These are phyloP conservation scores for Evansstolkia leycettana DNA, from an alignment of 495 filamentous ascomycete genomes.

Conservation along the genomic window DNA sequence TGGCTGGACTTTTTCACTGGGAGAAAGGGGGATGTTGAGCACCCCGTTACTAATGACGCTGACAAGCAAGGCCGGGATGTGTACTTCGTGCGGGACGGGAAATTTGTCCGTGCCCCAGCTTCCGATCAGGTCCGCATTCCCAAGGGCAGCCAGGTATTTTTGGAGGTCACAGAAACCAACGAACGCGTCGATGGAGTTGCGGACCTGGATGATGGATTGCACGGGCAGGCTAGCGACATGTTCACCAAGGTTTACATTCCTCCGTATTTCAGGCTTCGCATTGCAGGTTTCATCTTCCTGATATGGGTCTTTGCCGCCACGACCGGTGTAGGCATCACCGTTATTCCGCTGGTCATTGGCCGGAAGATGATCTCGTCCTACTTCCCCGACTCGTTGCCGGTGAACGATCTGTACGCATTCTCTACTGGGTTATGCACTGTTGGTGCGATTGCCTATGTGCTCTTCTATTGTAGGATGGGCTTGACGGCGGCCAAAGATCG, in stretches of 20 bases:
- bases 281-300: constrained; percentile 73
- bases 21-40: constrained; percentile 35
- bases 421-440: constrained; percentile 75
- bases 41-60: constrained; percentile 30
- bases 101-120: constrained; percentile 78
- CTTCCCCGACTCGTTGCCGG: constrained; percentile 52
- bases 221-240: constrained; percentile 49
- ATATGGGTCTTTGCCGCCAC: constrained; percentile 91
- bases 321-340: constrained; percentile 81
- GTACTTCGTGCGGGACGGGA: constrained; percentile 60
- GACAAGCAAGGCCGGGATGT: constrained; percentile 26
- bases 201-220: constrained; percentile 50
- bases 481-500: constrained; percentile 23
- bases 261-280: constrained; percentile 66
- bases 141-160: constrained; percentile 68
- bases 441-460: constrained; percentile 47
- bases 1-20: constrained; percentile 40
- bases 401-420: constrained; percentile 96
- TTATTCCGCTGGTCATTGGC: constrained; percentile 80
- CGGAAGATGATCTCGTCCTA: constrained; percentile 58
- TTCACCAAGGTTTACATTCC: constrained; percentile 84
- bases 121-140: constrained; percentile 90
- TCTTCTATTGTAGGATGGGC: constrained; percentile 39
- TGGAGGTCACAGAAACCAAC: constrained; percentile 66
- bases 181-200: constrained; percentile 44